phyloP scores from a whole-genome alignment of 2,329 filamentous ascomycete genomes.

The Nemania sp. region DNA sequence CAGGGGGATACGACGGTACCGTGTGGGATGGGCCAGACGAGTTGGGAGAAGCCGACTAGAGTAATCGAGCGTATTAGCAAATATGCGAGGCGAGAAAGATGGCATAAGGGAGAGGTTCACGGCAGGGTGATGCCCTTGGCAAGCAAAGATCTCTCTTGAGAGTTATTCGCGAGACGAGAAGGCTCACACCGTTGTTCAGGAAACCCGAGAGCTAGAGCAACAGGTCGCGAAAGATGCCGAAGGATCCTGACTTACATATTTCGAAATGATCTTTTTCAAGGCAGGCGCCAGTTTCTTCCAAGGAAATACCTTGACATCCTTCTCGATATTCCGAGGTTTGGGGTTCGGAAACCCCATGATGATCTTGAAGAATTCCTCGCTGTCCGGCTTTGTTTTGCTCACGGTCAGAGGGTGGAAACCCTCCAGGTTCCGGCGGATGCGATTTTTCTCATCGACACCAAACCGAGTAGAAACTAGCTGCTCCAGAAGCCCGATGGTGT shows the following conservation, averaged over 20 bases:
- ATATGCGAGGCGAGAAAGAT: neutral
- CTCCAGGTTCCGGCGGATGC: constrained; percentile 92
- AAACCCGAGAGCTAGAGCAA: too few species aligned
- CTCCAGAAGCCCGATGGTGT: constrained; percentile 94
- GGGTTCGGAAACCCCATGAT: constrained; percentile 97
- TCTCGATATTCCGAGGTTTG: constrained; percentile 97
- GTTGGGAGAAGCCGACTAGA: constrained; percentile 37
- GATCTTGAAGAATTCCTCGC: constrained; percentile 96
- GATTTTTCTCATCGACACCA: constrained; percentile 97
- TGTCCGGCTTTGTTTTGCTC: constrained; percentile 88
- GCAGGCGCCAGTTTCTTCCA: constrained; percentile 89
- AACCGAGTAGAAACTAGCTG: constrained; percentile 82
- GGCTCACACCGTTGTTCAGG: too few species aligned
- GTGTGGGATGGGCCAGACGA: constrained; percentile 24
- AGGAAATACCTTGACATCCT: constrained; percentile 97
- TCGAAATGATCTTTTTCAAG: constrained; percentile 96
- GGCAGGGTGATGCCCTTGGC: too few species aligned
- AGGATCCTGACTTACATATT: constrained; percentile 62
- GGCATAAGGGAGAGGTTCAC: too few species aligned
- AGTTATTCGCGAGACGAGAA: too few species aligned
- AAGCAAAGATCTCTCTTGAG: too few species aligned
- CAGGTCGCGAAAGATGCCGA: too few species aligned
- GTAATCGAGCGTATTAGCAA: constrained; percentile 5
- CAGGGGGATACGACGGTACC: constrained; percentile 24
- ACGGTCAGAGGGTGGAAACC: constrained; percentile 92